phyloP scores from a whole-genome alignment of 129 eudicot species.

The Helichrysum umbraculigerum region DNA sequence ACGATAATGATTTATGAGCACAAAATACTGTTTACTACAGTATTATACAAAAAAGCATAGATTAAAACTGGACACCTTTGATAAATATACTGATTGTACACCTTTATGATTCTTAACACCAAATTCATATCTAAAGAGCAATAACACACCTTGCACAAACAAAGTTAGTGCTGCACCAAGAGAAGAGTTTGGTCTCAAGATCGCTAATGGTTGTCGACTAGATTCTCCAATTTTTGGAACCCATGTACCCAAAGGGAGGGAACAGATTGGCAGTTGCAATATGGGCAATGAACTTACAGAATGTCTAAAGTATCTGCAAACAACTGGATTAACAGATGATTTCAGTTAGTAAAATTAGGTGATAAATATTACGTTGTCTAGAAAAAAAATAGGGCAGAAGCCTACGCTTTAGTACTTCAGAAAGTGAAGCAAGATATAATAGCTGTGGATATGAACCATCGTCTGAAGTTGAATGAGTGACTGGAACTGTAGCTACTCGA shows the following conservation, averaged over 20 bases:
- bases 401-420: slow-evolving; percentile 74
- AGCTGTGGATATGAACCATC: slow-evolving; percentile 85
- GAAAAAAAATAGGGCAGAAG: slow-evolving; percentile 2
- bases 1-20: background rate
- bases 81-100: background rate
- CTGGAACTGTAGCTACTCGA: slow-evolving; percentile 72
- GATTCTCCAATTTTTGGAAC: slow-evolving; percentile 86
- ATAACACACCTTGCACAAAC: slow-evolving; percentile 76
- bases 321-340: slow-evolving; percentile 53
- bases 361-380: background rate
- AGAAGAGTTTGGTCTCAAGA: slow-evolving; percentile 77
- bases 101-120: no score
- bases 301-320: slow-evolving; percentile 81
- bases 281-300: slow-evolving; percentile 72
- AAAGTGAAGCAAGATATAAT: slow-evolving; percentile 84
- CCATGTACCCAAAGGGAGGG: slow-evolving; percentile 88
- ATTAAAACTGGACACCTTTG: background rate
- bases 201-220: slow-evolving; percentile 66
- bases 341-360: slow-evolving; percentile 22
- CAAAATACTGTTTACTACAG: background rate
- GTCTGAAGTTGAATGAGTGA: slow-evolving; percentile 58
- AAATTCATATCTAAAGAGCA: background rate
- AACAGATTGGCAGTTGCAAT: slow-evolving; percentile 70
- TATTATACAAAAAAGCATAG: background rate
- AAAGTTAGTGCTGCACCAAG: slow-evolving; percentile 75